A percentile compares a stretch with the other conserved stretches of the same genome.
Conservation (phyloP, 257 asterid species). For the Ehretia macrophylla region DNA sequence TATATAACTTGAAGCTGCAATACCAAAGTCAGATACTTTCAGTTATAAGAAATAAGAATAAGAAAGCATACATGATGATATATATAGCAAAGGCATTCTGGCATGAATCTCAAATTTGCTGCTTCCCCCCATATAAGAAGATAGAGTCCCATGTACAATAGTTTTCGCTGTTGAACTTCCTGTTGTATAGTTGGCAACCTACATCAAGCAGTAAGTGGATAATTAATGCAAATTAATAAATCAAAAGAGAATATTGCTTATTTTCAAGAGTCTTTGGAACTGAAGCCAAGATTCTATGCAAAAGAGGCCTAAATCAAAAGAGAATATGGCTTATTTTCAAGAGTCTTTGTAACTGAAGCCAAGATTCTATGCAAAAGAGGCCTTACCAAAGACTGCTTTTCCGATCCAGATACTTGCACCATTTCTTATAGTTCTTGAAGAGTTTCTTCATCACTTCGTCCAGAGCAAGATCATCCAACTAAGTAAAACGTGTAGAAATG, state of each 20-base stretch:
- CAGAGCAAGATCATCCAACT: slow-evolving; percentile 98
- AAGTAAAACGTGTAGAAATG: slow-evolving; percentile 11
- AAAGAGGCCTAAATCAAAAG: slow-evolving; percentile 12
- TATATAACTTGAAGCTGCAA: no score
- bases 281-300: background rate
- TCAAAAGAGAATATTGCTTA: background rate
- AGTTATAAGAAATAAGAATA: slow-evolving; percentile 6
- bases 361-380: slow-evolving; percentile 5
- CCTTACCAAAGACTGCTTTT: slow-evolving; percentile 92
- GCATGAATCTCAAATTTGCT: slow-evolving; percentile 97
- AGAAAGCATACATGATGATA: slow-evolving; percentile 84
- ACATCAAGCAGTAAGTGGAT: slow-evolving; percentile 22
- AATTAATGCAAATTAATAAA: background rate
- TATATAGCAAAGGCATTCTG: slow-evolving; percentile 94
- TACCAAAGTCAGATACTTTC: no score
- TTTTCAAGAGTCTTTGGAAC: background rate
- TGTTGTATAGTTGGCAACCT: slow-evolving; percentile 99
- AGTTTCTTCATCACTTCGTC: slow-evolving; percentile 98
- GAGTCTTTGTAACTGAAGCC: background rate
- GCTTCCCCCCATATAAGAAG: slow-evolving; percentile 99
- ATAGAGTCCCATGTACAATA: slow-evolving; percentile 84
- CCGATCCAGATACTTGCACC: slow-evolving; percentile 99
- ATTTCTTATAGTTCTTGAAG: slow-evolving; percentile 93
- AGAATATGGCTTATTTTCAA: background rate
- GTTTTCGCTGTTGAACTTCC: slow-evolving; percentile 95